Evolutionary conservation across 192 early-diverging fungal species (phyloP).

Genomic region (Backusella morwellensis): DNA sequence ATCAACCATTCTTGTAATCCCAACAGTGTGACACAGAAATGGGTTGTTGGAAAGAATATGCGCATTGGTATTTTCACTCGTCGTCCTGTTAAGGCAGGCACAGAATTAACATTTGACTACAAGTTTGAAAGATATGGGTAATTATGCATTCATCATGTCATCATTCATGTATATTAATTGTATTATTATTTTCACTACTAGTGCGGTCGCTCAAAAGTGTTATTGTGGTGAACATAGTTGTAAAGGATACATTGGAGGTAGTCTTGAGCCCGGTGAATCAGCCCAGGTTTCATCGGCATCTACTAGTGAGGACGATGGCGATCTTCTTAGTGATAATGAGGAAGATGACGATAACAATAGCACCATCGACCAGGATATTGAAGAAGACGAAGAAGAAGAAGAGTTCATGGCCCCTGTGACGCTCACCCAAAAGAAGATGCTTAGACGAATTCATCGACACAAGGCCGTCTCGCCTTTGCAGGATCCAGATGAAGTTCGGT

Average conservation of each 20-base stretch:
- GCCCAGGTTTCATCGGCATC: background rate
- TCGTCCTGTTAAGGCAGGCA: constrained; percentile 68
- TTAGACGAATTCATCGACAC: constrained; percentile 29
- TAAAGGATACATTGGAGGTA: constrained; percentile 88
- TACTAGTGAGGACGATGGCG: background rate
- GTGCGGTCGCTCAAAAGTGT: constrained; percentile 87
- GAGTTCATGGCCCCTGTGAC: constrained; percentile 33
- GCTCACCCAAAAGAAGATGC: constrained; percentile 36
- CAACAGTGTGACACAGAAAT: constrained; percentile 95
- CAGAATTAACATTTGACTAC: constrained; percentile 98
- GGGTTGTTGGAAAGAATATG: constrained; percentile 87
- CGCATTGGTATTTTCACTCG: constrained; percentile 97
- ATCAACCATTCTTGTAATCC: constrained; percentile 98
- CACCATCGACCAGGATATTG: background rate
- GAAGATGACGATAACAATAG: constrained; percentile 7
- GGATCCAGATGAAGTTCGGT: constrained; percentile 70
- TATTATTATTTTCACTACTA: constrained; percentile 12
- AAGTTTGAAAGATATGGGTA: constrained; percentile 95
- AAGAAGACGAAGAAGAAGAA: constrained; percentile 12
- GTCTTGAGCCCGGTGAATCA: constrained; percentile 55
- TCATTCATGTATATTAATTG: no score
- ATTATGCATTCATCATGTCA: background rate
- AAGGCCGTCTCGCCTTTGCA: constrained; percentile 48
- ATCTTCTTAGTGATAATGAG: constrained; percentile 29
- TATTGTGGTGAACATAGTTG: constrained; percentile 89